Conservation (phyloP, 2,329 filamentous ascomycete genomes). For the Talaromyces sp. region DNA sequence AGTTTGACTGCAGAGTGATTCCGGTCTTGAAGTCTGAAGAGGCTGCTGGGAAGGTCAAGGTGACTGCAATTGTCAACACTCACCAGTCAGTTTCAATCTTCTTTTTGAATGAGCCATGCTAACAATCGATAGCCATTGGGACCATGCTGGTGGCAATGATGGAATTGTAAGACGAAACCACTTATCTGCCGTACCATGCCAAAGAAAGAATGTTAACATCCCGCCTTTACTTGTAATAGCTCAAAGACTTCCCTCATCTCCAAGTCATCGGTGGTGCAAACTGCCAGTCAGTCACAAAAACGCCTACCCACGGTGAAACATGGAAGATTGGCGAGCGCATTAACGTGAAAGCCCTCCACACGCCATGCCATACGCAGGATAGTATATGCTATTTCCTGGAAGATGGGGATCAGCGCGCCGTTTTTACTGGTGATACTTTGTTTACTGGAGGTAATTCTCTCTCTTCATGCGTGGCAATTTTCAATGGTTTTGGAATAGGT, state of each 20-base stretch:
- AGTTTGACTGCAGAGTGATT: constrained; percentile 48
- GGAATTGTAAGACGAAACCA: constrained; percentile 61
- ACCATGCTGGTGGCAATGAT: constrained; percentile 89
- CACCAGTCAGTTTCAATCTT: constrained; percentile 70
- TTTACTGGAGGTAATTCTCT: constrained; percentile 72
- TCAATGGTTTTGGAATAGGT: no score
- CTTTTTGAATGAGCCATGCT: neutral
- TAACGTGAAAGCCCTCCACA: constrained; percentile 81
- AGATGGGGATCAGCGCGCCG: constrained; percentile 68
- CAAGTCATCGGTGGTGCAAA: constrained; percentile 84
- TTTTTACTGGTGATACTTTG: constrained; percentile 94
- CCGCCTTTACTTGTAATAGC: constrained; percentile 33
- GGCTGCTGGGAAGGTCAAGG: constrained; percentile 67
- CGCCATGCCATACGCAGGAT: constrained; percentile 96
- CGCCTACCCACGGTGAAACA: constrained; percentile 68
- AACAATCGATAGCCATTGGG: constrained; percentile 66
- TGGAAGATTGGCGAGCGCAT: constrained; percentile 82
- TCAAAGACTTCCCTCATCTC: constrained; percentile 59
- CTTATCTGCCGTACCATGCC: neutral
- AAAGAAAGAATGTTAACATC: neutral
- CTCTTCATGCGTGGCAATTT: neutral
- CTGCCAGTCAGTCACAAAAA: constrained; percentile 74
- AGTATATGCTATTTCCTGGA: constrained; percentile 94
- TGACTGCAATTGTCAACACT: constrained; percentile 90
- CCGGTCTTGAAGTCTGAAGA: constrained; percentile 71